Evolutionary conservation across 73 alveolate genomes (phyloP).

Genomic region (Breviolum minutum): DNA sequence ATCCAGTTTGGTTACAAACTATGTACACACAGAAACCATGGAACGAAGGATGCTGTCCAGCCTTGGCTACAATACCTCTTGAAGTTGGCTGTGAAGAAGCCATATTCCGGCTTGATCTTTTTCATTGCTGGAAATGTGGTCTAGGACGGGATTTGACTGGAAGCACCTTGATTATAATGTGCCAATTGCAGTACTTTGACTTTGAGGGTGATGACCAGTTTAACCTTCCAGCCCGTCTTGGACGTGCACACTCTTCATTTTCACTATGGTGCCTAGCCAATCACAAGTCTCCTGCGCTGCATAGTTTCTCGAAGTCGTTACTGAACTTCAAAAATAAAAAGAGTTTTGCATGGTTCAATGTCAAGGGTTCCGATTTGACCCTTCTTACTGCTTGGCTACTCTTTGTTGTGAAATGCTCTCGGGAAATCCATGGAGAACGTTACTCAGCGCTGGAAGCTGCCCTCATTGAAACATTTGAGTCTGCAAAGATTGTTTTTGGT

Average conservation of each 20-base stretch:
- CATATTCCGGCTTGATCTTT: neutral
- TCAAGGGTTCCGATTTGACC: neutral
- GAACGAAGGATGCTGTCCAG: neutral
- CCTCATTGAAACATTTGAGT: no score
- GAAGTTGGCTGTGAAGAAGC: neutral
- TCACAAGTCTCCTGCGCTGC: neutral
- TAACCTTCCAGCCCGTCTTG: neutral
- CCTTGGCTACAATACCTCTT: neutral
- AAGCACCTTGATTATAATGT: neutral
- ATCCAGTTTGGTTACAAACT: neutral
- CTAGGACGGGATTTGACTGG: neutral
- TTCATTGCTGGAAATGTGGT: no score
- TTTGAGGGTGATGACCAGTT: neutral
- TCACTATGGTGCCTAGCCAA: neutral
- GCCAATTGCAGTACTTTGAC: neutral
- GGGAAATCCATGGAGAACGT: no score
- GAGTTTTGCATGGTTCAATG: neutral
- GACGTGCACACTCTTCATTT: neutral
- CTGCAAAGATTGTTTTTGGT: no score
- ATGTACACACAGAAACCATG: neutral
- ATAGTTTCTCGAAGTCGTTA: neutral
- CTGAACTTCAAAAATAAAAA: neutral
- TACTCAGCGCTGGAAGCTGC: no score
- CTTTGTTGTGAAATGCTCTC: neutral
- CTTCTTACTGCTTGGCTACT: neutral